Evolutionary conservation across 2,329 filamentous ascomycete genomes (phyloP), one percentile per base, ranked within the genome.

Genomic region (Penicillium brasilianum): DNA sequence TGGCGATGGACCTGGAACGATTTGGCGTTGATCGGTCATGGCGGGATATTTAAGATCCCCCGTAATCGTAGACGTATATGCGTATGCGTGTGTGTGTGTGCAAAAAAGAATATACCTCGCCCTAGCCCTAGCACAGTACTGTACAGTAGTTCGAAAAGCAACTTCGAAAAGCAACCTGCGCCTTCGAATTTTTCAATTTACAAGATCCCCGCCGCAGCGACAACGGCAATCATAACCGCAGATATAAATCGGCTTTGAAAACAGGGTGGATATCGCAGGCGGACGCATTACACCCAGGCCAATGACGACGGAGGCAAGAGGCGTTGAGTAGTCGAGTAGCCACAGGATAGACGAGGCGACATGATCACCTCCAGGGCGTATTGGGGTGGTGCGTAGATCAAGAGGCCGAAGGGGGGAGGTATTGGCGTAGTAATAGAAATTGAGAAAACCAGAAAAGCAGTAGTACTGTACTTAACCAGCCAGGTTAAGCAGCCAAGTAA

Each of bases 1-100:
- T 7, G 69, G 66, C 9, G 69, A 73, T 2, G 71, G 68, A 0
- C 68, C 70, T 1, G 70, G 69, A 14, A 66, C 65, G 48, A 74
- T 63, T 18, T 71, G 70, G 57, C 69, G 71, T 44, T 67, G 61
- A 22, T 71, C 62, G 28, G 52, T 62, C 69, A 73, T 71, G 50
- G 43, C 61, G 34, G 57, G 53, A 34, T 22, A 34, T 52, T 13
- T 32, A 39, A 28, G 6, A 28, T 28, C 25, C 25, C 25, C 30
- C 3, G 22, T 6, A 5, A 30, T 30, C 46, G 39, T 43, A 20
- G 44, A 9, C 8, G 32, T 34, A 34, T 34, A 34, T 34, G 3
- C 32, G 32, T 34, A 39, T 18, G 37, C 10, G 37, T n/a, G 7
- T n/a, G 2, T 5, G 14, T 46, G 28, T 39, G 44, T 25, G 14